A percentile compares a stretch with the other conserved stretches of the same genome.
Evolutionary conservation across 164 flowering plant species (phyloP).

Genomic region (Piper longum): DNA sequence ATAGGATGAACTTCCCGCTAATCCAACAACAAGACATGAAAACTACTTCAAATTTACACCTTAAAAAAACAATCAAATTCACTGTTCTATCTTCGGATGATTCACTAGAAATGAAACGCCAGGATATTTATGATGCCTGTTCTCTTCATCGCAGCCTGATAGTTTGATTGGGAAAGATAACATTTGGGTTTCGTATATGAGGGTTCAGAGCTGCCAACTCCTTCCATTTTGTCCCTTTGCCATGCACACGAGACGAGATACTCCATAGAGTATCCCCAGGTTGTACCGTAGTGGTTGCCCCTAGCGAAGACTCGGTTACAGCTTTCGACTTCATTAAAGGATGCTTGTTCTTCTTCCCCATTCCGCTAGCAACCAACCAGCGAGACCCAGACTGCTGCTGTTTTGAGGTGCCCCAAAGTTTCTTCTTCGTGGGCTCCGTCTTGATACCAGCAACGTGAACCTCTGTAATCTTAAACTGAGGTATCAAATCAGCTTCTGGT

Average conservation of each 20-base stretch:
- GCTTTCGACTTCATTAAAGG: constrained; percentile 44
- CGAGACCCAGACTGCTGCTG: constrained; percentile 82
- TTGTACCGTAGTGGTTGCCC: constrained; percentile 21
- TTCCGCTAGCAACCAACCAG: constrained; percentile 83
- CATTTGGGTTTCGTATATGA: constrained; percentile 60
- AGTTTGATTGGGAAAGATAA: constrained; percentile 47
- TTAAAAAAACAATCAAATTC: neutral
- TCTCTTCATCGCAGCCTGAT: constrained; percentile 28
- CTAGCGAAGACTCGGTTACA: constrained; percentile 21
- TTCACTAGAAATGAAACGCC: neutral
- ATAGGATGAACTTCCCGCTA: neutral
- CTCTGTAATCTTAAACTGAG: constrained; percentile 47
- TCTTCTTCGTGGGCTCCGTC: constrained; percentile 26
- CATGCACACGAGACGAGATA: constrained; percentile 64
- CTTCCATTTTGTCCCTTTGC: constrained; percentile 54
- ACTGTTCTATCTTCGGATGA: neutral
- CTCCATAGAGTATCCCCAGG: constrained; percentile 70
- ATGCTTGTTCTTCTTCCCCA: constrained; percentile 61
- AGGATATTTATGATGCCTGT: neutral
- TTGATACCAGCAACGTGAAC: constrained; percentile 64
- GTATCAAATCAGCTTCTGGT: constrained; percentile 23
- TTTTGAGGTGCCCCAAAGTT: constrained; percentile 30
- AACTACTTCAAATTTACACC: neutral
- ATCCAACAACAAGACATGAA: neutral
- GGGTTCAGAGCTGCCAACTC: constrained; percentile 52